A percentile compares a stretch with the other conserved stretches of the same genome.
phyloP scores from a whole-genome alignment of 2,329 filamentous ascomycete genomes.

The Diaporthe caulivora region DNA sequence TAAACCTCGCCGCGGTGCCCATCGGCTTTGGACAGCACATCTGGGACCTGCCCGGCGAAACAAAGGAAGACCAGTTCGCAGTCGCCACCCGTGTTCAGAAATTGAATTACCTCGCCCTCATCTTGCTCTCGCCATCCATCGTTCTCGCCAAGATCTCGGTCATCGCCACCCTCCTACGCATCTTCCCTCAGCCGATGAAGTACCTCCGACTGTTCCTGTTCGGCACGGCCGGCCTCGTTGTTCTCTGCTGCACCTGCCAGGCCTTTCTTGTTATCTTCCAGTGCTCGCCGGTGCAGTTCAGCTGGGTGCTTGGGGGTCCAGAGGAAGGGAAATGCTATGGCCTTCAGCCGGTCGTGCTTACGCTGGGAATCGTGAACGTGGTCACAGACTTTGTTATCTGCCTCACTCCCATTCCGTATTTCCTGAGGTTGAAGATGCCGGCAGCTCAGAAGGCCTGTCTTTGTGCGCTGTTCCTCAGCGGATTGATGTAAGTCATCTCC shows the following conservation, averaged over 20 bases:
- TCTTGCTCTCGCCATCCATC: constrained; percentile 44
- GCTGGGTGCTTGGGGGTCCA: constrained; percentile 45
- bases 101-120: constrained; percentile 42
- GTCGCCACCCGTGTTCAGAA: constrained; percentile 39
- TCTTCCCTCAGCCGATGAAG: constrained; percentile 47
- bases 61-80: constrained; percentile 37
- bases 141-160: constrained; percentile 49
- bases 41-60: constrained; percentile 43
- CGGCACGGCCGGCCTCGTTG: constrained; percentile 48
- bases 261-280: constrained; percentile 46
- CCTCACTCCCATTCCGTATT: constrained; percentile 46
- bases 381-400: constrained; percentile 48
- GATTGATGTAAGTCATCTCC: constrained; percentile 46
- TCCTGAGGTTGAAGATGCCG: constrained; percentile 47
- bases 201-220: constrained; percentile 46
- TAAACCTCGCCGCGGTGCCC: constrained; percentile 21
- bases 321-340: constrained; percentile 43
- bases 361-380: constrained; percentile 47
- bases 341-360: constrained; percentile 46
- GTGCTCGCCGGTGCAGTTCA: constrained; percentile 45
- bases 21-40: constrained; percentile 45
- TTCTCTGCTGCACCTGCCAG: constrained; percentile 43
- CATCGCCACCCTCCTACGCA: constrained; percentile 46
- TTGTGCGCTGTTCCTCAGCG: constrained; percentile 46
- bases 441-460: constrained; percentile 45